A percentile compares a stretch with the other conserved stretches of the same genome.
phyloP scores from a whole-genome alignment of 1,284 basidiomycete genomes.

The Schizophyllum commune region DNA sequence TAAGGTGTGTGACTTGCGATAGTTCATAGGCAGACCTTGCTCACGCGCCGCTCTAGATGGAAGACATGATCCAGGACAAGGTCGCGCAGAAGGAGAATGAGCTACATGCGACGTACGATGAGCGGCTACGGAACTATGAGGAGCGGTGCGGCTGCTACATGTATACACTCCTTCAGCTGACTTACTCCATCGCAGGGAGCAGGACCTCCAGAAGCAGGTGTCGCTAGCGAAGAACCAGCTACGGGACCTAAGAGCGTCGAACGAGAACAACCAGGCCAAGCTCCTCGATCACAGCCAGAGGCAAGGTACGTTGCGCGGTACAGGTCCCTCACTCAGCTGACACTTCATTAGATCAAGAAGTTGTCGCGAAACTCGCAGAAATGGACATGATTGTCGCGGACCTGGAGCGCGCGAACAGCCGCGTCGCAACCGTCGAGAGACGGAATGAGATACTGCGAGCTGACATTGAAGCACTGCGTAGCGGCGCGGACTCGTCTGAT shows the following conservation, averaged over 20 bases:
- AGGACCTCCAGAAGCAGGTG: slow-evolving; percentile 85
- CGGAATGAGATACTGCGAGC: slow-evolving; percentile 90
- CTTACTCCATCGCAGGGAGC: slow-evolving; percentile 51
- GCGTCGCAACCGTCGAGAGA: slow-evolving; percentile 86
- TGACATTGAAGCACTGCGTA: slow-evolving; percentile 85
- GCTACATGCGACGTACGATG: slow-evolving; percentile 92
- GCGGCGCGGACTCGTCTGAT: slow-evolving; percentile 70
- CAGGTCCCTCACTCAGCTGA: background rate
- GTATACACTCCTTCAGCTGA: background rate
- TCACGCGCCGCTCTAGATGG: slow-evolving; percentile 55
- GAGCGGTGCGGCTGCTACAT: slow-evolving; percentile 59
- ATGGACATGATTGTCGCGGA: slow-evolving; percentile 91
- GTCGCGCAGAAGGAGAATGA: slow-evolving; percentile 90
- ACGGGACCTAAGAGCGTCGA: slow-evolving; percentile 80
- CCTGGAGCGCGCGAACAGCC: slow-evolving; percentile 86
- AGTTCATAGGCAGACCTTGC: slow-evolving; percentile 7
- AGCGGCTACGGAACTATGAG: slow-evolving; percentile 90
- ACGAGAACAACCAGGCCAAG: slow-evolving; percentile 88
- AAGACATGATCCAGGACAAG: slow-evolving; percentile 79
- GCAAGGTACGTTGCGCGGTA: slow-evolving; percentile 49
- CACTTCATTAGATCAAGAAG: slow-evolving; percentile 73
- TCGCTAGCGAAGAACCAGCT: slow-evolving; percentile 82
- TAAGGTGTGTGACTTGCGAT: slow-evolving; percentile 46
- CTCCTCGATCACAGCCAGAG: slow-evolving; percentile 83
- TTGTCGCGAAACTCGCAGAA: slow-evolving; percentile 80